Evolutionary conservation across 805 yeast genomes (phyloP), one percentile per base, ranked within the genome.

Genomic region (Priceomyces fermenticarens): DNA sequence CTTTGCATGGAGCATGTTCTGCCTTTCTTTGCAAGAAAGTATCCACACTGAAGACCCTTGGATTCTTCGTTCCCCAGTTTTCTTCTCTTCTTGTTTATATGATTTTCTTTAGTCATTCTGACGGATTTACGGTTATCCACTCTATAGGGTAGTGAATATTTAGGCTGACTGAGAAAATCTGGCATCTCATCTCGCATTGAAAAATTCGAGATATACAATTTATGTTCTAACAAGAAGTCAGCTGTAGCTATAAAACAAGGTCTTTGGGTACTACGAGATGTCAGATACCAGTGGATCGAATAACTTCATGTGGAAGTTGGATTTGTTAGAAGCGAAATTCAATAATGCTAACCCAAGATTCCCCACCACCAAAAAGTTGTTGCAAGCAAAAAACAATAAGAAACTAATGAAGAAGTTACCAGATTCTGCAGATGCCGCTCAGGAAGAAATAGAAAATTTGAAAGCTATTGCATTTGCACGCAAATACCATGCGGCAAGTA

Each of bases 1-100:
- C 85, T 64, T 44, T 81, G 81, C 73, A 84, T 71, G 3, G 79
- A 76, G 58, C 95, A 85, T 34, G 59, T 61, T 41, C 87, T 65
- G 30, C 72, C 71, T 58, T 78, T 81, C 52, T 70, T 71, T 10
- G 56, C 62, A 12, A 82, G 56, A 36, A 68, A 63, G 52, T 54
- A 80, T 43, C 70, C 72, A 58, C 89, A 78, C 61, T 67, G 46
- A 33, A 47, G 14, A 14, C 38, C 31, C 11, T 36, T 33, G 2
- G 34, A 12, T 2, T 41, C 40, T 4, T 39, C 30, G 23, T 37
- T 38, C 6, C 32, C n/a, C 27, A 42, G 36, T 10, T 35, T 25
- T 25, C 40, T 41, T 15, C 42, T 37, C 32, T 37, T 38, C 36
- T 35, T 41, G 17, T 20, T 17, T 33, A 40, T 45, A 41, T 44